Percentiles rank a stretch among this genome's conserved stretches.
Conservation (phyloP, 176 grass and related monocot genomes). For the Oropetium thomaeum region DNA sequence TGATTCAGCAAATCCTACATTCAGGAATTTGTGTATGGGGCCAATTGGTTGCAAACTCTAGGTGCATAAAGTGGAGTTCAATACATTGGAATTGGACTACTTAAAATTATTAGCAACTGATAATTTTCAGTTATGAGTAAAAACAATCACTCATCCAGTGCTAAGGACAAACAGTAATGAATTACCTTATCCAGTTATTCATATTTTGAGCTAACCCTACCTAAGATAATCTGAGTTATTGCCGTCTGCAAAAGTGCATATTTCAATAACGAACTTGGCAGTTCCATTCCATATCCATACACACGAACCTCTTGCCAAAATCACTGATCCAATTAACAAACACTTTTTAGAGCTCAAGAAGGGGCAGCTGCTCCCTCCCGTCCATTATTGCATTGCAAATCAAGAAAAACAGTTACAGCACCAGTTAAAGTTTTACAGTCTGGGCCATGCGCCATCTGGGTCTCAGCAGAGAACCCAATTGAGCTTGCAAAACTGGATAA, state of each 20-base stretch:
- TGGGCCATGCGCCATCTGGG: too few relatives aligned
- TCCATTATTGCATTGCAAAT: too few relatives aligned
- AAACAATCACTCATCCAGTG: neutral
- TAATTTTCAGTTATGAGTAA: neutral
- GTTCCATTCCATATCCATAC: conserved; percentile 12
- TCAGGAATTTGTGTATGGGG: neutral
- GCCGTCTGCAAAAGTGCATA: neutral
- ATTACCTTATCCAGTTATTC: conserved; percentile 5
- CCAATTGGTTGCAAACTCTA: neutral
- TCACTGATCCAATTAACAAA: neutral
- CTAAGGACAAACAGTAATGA: neutral
- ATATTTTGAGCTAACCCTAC: neutral
- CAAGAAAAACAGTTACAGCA: too few relatives aligned
- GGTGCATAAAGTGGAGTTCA: neutral
- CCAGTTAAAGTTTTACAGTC: too few relatives aligned
- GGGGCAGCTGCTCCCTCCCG: too few relatives aligned
- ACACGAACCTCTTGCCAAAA: neutral
- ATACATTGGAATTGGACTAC: neutral
- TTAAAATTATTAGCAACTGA: too few relatives aligned
- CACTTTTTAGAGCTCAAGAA: too few relatives aligned
- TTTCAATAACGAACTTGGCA: neutral
- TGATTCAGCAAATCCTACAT: conserved; percentile 15
- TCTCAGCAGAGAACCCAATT: too few relatives aligned
- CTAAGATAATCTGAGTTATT: neutral
- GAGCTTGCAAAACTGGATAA: neutral